Evolutionary conservation across 805 yeast genomes (phyloP).

Genomic region (Priceomyces melissophilus): DNA sequence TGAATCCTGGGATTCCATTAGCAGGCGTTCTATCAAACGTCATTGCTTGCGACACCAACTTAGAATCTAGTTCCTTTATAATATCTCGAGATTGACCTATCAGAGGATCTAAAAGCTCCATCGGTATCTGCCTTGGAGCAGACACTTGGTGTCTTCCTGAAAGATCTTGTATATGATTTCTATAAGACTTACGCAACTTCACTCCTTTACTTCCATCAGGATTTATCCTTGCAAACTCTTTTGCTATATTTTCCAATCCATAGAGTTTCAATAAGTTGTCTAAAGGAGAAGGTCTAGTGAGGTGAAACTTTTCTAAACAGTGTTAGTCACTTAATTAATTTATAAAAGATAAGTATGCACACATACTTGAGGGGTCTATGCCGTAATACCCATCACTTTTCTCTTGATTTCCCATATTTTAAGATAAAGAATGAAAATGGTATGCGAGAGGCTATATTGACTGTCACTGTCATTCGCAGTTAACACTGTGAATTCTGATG

Average conservation of each 20-base stretch:
- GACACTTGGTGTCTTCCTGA: constrained; percentile 77
- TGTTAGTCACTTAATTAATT: not conserved
- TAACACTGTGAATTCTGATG: too few species aligned
- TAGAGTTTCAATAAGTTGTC: constrained; percentile 70
- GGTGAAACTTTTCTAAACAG: constrained; percentile 28
- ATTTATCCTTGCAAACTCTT: constrained; percentile 80
- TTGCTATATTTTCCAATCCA: constrained; percentile 62
- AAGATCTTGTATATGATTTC: constrained; percentile 83
- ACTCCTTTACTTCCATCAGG: constrained; percentile 90
- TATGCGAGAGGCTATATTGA: too few species aligned
- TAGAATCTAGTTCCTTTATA: constrained; percentile 48
- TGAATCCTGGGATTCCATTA: constrained; percentile 76
- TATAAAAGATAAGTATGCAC: too few species aligned
- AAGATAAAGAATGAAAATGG: too few species aligned
- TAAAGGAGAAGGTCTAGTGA: constrained; percentile 65
- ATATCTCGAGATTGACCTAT: constrained; percentile 40
- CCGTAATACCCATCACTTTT: constrained; percentile 13
- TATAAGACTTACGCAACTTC: constrained; percentile 89
- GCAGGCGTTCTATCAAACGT: constrained; percentile 62
- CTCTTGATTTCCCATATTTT: not conserved
- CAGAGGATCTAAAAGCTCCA: constrained; percentile 35
- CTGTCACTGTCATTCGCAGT: too few species aligned
- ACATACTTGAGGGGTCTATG: constrained; percentile 5
- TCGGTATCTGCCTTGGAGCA: constrained; percentile 33
- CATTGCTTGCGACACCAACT: constrained; percentile 47